These are phyloP conservation scores for Abrus pulchellus DNA, from an alignment of 306 rosid species.

Conservation along the genomic window DNA sequence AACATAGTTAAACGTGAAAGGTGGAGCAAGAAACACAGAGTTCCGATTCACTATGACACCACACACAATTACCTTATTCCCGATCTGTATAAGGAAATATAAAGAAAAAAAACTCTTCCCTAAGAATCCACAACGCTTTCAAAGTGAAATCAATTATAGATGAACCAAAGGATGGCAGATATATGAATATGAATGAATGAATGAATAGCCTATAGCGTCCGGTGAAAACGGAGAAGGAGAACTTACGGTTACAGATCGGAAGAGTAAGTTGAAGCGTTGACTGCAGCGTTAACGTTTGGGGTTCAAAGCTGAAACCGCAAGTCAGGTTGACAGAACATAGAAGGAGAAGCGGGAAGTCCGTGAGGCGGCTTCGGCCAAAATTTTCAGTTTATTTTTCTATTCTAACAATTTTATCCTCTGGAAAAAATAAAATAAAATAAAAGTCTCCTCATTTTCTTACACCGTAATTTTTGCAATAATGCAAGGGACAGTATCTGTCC, in stretches of 20 bases:
- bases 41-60: neutral
- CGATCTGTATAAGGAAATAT: neutral
- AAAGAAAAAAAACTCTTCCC: neutral
- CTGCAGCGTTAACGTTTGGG: neutral
- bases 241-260: conserved; percentile 40
- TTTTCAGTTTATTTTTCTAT: neutral
- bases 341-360: conserved; percentile 51
- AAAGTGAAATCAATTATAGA: neutral
- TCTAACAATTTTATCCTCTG: neutral
- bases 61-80: neutral
- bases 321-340: neutral
- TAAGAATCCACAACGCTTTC: neutral
- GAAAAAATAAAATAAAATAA: neutral
- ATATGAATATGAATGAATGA: neutral
- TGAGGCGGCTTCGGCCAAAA: conserved; percentile 24
- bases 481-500: neutral
- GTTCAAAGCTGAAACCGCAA: conserved; percentile 41
- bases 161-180: neutral
- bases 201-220: neutral
- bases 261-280: neutral
- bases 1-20: neutral
- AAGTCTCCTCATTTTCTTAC: neutral
- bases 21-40: neutral
- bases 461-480: neutral
- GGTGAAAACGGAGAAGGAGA: neutral